Percentiles rank a stretch among this genome's conserved stretches.
Evolutionary conservation across 1,284 basidiomycete genomes (phyloP).

Genomic region (Kalmanozyma brasiliensis): DNA sequence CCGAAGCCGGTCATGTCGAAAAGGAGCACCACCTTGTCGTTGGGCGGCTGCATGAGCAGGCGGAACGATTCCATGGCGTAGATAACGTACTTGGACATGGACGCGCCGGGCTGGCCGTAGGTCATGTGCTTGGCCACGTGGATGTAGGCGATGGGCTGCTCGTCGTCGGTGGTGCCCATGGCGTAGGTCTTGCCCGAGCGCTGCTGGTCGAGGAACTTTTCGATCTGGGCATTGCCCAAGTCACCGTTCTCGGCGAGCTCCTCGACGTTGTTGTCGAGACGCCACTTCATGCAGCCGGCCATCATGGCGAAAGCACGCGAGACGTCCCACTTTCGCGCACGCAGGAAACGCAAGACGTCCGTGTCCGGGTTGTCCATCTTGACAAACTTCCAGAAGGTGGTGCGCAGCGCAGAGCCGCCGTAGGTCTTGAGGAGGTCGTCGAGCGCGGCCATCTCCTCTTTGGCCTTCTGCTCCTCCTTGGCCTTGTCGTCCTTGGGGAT

Average conservation of each 20-base stretch:
- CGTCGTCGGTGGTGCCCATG: slow-evolving; percentile 64
- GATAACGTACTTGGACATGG: slow-evolving; percentile 68
- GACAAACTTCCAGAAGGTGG: slow-evolving; percentile 68
- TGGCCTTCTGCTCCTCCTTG: slow-evolving; percentile 65
- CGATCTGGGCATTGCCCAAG: slow-evolving; percentile 63
- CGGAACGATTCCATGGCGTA: slow-evolving; percentile 67
- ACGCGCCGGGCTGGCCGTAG: slow-evolving; percentile 63
- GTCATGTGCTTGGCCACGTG: slow-evolving; percentile 62
- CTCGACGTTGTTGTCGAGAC: slow-evolving; percentile 66
- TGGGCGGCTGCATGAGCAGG: slow-evolving; percentile 64
- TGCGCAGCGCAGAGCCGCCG: slow-evolving; percentile 65
- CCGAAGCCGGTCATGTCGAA: slow-evolving; percentile 67
- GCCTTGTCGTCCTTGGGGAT: slow-evolving; percentile 64
- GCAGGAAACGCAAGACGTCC: slow-evolving; percentile 67
- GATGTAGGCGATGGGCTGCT: slow-evolving; percentile 67
- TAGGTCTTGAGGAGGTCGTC: slow-evolving; percentile 67
- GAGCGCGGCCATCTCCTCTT: slow-evolving; percentile 66
- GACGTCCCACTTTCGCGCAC: slow-evolving; percentile 68
- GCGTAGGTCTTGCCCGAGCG: slow-evolving; percentile 67
- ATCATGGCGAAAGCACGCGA: slow-evolving; percentile 69
- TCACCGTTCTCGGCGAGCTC: slow-evolving; percentile 68
- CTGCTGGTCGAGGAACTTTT: slow-evolving; percentile 68
- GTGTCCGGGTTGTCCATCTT: slow-evolving; percentile 64
- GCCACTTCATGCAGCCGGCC: slow-evolving; percentile 64
- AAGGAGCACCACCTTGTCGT: slow-evolving; percentile 67